Base-by-base conservation (phyloP, 1,139 yeast genomes). In the Spencermartinsiella ligniputridi region DNA sequence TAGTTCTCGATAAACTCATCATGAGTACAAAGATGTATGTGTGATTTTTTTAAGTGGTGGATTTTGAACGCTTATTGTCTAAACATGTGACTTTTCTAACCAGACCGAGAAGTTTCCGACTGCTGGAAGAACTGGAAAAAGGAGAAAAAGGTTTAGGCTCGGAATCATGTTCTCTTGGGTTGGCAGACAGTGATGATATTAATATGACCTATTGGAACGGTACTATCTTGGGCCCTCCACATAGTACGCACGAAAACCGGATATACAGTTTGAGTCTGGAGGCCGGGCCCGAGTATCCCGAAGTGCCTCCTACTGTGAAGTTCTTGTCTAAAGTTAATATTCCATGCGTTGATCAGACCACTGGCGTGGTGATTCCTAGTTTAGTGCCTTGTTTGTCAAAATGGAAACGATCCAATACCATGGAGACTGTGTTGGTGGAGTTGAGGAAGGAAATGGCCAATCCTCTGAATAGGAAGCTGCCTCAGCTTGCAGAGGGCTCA, bases 121-220 rank as follows among this genome's bases (percentile, higher is more conserved):
- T 92, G 39, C 75, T 92, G 52, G 98, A 92, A 70, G 98, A 92
- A 68, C 75, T 94, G 54, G 99, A 94, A 66, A 92, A 90, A 62
- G 98, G 98, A 42, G 99, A 94, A 64, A 94, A 94, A 65, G 98
- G 98, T 13, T 74, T 87, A 44, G 97, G 98, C 22, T 94, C 97
- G 29, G 97, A 94, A 64, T 85, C 96, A 19, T 90, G 96, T 64
- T 90, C 97, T 17, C 88, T 90, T 58, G 97, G 97, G 0, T 74
- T 90, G 43, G 80, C 88, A 33, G 90, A 85, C 60, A 82, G 85
- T 54, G 96, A 86, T 57, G 97, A 90, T 63, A 86, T 88, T 54
- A 74, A 90, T 51, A 86, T 90, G 94, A 84, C 95, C 5, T 70
- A 81, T 57, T 90, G 97, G 97, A 90, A 89, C 63, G 97, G 96